Evolutionary conservation across 768 basidiomycete species (phyloP).

Genomic region (Hirschioporus abietinus): DNA sequence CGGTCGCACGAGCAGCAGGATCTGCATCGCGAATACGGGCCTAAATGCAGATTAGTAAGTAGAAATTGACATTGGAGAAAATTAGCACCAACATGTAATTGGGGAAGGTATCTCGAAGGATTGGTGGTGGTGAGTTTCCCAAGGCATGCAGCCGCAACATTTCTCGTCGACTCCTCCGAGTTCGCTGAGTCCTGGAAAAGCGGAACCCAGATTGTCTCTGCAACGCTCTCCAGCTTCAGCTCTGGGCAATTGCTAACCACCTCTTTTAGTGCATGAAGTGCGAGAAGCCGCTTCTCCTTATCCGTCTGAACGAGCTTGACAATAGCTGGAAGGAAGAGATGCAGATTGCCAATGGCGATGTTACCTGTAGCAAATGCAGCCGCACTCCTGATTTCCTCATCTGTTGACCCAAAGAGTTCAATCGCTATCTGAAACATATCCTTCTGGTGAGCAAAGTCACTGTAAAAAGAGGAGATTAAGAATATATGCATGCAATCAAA

Average conservation of each 20-base stretch:
- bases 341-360: slow-evolving; percentile 90
- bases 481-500: slow-evolving; percentile 1
- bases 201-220: slow-evolving; percentile 87
- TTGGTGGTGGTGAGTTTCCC: slow-evolving; percentile 93
- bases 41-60: slow-evolving; percentile 25
- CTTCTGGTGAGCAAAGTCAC: slow-evolving; percentile 79
- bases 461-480: slow-evolving; percentile 26
- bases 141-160: slow-evolving; percentile 93
- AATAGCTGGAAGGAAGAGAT: slow-evolving; percentile 80
- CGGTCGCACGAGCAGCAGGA: slow-evolving; percentile 76
- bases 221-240: slow-evolving; percentile 78
- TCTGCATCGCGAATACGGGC: slow-evolving; percentile 63
- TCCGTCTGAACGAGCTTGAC: slow-evolving; percentile 73
- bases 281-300: slow-evolving; percentile 73
- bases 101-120: slow-evolving; percentile 85
- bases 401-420: slow-evolving; percentile 66
- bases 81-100: slow-evolving; percentile 66
- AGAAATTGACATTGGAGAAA: neutral
- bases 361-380: slow-evolving; percentile 97
- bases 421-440: slow-evolving; percentile 76
- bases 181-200: slow-evolving; percentile 88
- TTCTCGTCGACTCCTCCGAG: slow-evolving; percentile 86
- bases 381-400: slow-evolving; percentile 84
- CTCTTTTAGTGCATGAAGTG: slow-evolving; percentile 92
- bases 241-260: slow-evolving; percentile 89